Evolutionary conservation across 2,329 filamentous ascomycete species (phyloP), one percentile per base, ranked within the genome.

Genomic region (Hirsutella rhossiliensis): DNA sequence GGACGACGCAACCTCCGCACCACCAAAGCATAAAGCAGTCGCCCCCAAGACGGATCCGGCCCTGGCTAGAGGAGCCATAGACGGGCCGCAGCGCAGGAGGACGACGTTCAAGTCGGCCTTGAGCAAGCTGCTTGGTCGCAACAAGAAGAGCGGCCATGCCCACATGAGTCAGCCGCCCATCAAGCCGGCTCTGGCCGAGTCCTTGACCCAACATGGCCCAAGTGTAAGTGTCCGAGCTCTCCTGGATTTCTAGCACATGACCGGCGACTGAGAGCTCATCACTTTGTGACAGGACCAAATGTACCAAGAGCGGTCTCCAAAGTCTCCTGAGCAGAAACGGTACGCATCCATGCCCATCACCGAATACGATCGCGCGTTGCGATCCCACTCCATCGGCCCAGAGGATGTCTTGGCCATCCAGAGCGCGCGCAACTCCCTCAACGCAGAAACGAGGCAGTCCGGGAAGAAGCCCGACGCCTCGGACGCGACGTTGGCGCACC

Each of bases 301-400:
- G 31, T 13, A 18, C 17, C 66, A 49, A 64, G 63, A 29, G 59
- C 40, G 62, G 59, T 37, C 56, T 63, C 43, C 61, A 50, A 48
- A 61, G 55, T 49, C 51, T 41, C 50, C 48, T 42, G 68, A 68
- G 48, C 61, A 66, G 17, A 75, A 78, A 53, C 72, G 76, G 44
- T 76, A 77, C 8, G 67, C 68, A 5, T 80, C 78, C 5, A 53
- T 80, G 29, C 77, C 77, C 9, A 68, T 80, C 42, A 76, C 71
- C 39, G 77, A 82, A 52, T 77, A 72, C 48, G 75, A 78, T 48
- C 68, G 73, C 38, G 77, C 78, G 2, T 56, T 82, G 32, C 68
- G 76, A 38, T 81, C 78, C 12, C 77, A 82, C 54, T 80, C 78
- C 2, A 63, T 79, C 36, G 73, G 75, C 1, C 70, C 71, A 2